A percentile compares a stretch with the other conserved stretches of the same genome.
Evolutionary conservation across 768 basidiomycete species (phyloP).

Genomic region (Wakefieldia striispora): DNA sequence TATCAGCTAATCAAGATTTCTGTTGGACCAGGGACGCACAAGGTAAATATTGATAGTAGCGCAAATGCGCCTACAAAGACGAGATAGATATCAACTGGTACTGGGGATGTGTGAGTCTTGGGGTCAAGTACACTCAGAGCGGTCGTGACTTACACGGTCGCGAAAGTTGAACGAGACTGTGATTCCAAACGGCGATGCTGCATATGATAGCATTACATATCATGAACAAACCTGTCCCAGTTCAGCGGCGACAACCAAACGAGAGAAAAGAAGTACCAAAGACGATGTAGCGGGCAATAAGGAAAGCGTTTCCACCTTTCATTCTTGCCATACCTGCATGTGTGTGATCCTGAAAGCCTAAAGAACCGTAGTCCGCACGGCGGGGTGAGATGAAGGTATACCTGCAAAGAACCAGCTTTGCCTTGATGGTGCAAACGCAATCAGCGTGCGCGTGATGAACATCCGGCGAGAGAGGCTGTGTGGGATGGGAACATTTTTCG

Average conservation of each 20-base stretch:
- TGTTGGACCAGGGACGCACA: slow-evolving; percentile 42
- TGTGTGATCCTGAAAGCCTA: slow-evolving; percentile 15
- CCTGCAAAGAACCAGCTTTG: slow-evolving; percentile 32
- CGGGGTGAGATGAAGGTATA: slow-evolving; percentile 22
- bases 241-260: neutral
- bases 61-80: slow-evolving; percentile 58
- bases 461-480: slow-evolving; percentile 16
- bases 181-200: slow-evolving; percentile 69
- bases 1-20: neutral
- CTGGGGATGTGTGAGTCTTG: slow-evolving; percentile 25
- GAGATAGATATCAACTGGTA: slow-evolving; percentile 56
- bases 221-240: slow-evolving; percentile 50
- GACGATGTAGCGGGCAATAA: slow-evolving; percentile 54
- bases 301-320: slow-evolving; percentile 31
- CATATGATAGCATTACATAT: slow-evolving; percentile 64
- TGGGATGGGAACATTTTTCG: slow-evolving; percentile 10
- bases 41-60: slow-evolving; percentile 54
- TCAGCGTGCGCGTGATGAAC: slow-evolving; percentile 12
- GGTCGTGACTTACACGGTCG: slow-evolving; percentile 39
- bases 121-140: neutral
- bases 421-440: slow-evolving; percentile 4
- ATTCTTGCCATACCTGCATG: slow-evolving; percentile 35
- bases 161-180: slow-evolving; percentile 43
- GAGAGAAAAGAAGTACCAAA: slow-evolving; percentile 43
- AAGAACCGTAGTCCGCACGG: slow-evolving; percentile 30